phyloP scores from a whole-genome alignment of 2,329 filamentous ascomycete genomes.

The Achaetomium macrosporum region DNA sequence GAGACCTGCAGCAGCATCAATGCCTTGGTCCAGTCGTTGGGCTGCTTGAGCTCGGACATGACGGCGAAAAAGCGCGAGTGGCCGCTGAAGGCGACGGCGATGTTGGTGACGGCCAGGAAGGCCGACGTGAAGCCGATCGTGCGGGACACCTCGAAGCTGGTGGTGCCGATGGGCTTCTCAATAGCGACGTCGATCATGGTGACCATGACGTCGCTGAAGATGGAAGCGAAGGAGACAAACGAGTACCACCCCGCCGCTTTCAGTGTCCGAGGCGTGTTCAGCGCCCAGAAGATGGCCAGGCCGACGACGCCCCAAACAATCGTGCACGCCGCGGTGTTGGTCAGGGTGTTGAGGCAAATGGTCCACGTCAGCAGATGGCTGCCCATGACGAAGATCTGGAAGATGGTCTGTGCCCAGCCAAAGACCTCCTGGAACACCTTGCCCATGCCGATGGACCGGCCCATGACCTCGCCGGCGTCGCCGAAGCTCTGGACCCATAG shows the following conservation, averaged over 20 bases:
- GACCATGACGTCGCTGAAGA: constrained; percentile 56
- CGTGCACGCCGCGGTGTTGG: constrained; percentile 54
- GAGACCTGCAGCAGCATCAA: constrained; percentile 48
- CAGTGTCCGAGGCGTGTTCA: constrained; percentile 57
- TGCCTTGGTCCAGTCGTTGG: constrained; percentile 37
- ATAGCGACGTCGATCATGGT: constrained; percentile 58
- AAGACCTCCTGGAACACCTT: constrained; percentile 52
- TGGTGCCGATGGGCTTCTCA: constrained; percentile 33
- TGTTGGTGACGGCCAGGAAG: constrained; percentile 16
- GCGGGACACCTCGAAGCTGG: constrained; percentile 29
- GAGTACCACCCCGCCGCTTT: constrained; percentile 58
- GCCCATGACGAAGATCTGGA: constrained; percentile 63
- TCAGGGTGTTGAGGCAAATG: constrained; percentile 61
- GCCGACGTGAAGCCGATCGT: constrained; percentile 41
- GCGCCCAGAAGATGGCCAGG: constrained; percentile 50
- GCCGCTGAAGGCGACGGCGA: constrained; percentile 16
- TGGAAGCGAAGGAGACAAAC: constrained; percentile 50
- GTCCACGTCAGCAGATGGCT: constrained; percentile 64
- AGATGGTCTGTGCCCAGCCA: constrained; percentile 52
- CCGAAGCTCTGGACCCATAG: constrained; percentile 63
- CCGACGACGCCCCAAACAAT: constrained; percentile 59
- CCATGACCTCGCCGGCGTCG: constrained; percentile 57
- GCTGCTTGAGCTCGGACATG: constrained; percentile 55
- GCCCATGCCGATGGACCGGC: constrained; percentile 41
- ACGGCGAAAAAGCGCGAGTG: constrained; percentile 16